Evolutionary conservation across 129 eudicot genomes (phyloP), one percentile per base, ranked within the genome.

Genomic region (Daucus carota): DNA sequence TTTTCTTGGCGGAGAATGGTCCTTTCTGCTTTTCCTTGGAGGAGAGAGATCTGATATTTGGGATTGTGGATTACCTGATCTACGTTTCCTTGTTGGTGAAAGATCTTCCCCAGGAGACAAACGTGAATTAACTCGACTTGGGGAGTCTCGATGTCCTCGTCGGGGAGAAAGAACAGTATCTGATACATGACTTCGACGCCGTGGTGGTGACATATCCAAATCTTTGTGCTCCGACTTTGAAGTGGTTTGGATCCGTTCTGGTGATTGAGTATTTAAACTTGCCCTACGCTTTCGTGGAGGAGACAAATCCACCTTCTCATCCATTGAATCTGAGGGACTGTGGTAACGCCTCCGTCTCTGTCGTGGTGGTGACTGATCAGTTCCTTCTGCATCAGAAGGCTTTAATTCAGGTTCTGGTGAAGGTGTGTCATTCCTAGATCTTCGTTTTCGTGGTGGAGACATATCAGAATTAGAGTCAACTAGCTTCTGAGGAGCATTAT

Each of bases 1-100:
- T 72, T 74, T 84, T 77, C 96, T 90, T 38, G 90, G 96, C 62
- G 96, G 98, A 81, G 98, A 92, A 75, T 86, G 94, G 77, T 72
- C 86, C 80, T 80, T 85, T 48, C 45, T 38, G 62, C 63, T 80
- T 73, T 77, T 86, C 79, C 90, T 88, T 32, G 88, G 95, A 73
- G 96, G 96, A 70, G 98, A 92, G 68, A 90, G 90, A 73, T 71
- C 85, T 73, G 73, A 79, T 29, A 28, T 77, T n/a, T 33, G 59
- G 71, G 84, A 77, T 38, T 22, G 44, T 36, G 74, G 59, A 42
- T 79, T 75, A 46, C 76, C 74, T 78, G 80, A 83, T 54, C 52
- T 59, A 62, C 63, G 80, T 75, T 74, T 86, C 80, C 93, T 90
- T 43, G 90, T 92, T 71, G 96, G 98, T 79, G 98, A 93, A 74